phyloP scores from a whole-genome alignment of 192 early-diverging fungal genomes.

The Podila minutissima region DNA sequence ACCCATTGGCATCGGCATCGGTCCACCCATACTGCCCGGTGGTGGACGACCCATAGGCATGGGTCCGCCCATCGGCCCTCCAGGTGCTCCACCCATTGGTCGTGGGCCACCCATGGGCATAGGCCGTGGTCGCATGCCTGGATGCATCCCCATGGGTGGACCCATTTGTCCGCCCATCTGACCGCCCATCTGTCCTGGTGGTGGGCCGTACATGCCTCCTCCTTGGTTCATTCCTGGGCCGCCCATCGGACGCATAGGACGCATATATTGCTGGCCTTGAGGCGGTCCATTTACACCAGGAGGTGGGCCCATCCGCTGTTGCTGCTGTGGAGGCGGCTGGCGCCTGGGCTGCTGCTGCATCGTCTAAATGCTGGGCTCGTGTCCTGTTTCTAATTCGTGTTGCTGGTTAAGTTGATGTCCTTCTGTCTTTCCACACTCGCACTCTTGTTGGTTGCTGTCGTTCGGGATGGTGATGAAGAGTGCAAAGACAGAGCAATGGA shows the following conservation, averaged over 20 bases:
- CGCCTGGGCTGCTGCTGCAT: constrained; percentile 49
- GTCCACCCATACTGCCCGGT: constrained; percentile 13
- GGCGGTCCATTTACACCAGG: constrained; percentile 21
- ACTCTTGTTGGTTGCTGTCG: no score
- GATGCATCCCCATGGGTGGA: constrained; percentile 13
- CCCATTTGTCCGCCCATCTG: constrained; percentile 31
- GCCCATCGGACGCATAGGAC: constrained; percentile 23
- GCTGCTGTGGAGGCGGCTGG: constrained; percentile 26
- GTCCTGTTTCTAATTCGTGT: no score
- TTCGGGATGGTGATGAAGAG: no score
- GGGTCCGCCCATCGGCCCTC: constrained; percentile 22
- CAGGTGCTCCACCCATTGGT: constrained; percentile 25
- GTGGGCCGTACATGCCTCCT: constrained; percentile 3
- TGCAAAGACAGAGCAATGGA: no score
- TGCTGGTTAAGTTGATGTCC: no score
- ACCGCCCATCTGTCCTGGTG: constrained; percentile 34
- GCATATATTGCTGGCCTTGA: constrained; percentile 43
- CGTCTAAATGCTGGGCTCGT: not conserved
- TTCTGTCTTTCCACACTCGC: no score
- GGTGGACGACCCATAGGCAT: constrained; percentile 8
- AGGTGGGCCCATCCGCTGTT: constrained; percentile 24
- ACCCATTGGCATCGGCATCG: not conserved
- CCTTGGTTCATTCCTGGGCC: constrained; percentile 25
- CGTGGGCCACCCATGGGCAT: constrained; percentile 15
- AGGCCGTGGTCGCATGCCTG: no score